These are phyloP conservation scores for Saccharomycopsis sp. DNA, from an alignment of 805 yeast species.

Conservation along the genomic window DNA sequence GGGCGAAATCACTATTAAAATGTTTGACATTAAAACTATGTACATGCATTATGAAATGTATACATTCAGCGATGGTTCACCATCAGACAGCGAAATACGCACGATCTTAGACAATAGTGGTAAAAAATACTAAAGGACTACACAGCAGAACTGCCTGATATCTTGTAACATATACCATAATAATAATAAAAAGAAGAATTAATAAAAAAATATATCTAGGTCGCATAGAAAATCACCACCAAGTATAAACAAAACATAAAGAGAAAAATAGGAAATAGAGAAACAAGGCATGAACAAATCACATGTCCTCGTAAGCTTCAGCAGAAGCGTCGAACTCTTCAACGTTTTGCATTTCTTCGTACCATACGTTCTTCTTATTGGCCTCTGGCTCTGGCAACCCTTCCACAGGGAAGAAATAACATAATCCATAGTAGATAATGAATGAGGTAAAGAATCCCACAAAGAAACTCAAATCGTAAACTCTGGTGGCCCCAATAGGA, in stretches of 20 bases:
- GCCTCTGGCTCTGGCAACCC: conserved; percentile 38
- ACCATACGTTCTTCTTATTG: conserved; percentile 50
- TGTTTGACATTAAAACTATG: no score
- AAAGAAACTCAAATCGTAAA: conserved; percentile 70
- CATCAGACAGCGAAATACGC: no score
- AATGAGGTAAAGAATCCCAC: conserved; percentile 64
- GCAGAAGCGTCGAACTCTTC: conserved; percentile 42
- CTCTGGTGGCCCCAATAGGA: conserved; percentile 69
- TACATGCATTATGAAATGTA: no score
- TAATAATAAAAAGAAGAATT: neutral
- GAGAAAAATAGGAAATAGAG: neutral
- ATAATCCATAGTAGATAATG: conserved; percentile 46
- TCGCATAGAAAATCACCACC: neutral
- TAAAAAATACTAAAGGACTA: no score
- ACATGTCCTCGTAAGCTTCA: conserved; percentile 5
- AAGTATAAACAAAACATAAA: neutral
- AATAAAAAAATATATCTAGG: no score
- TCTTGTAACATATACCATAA: no score
- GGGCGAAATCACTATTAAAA: no score
- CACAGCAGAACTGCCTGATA: no score
- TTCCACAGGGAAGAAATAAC: conserved; percentile 45
- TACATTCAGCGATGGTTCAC: no score
- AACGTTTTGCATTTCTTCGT: conserved; percentile 55
- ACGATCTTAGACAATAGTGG: no score
- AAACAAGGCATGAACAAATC: no score